Base-by-base conservation (phyloP, 257 asterid genomes). In the Coffea eugenioides region DNA sequence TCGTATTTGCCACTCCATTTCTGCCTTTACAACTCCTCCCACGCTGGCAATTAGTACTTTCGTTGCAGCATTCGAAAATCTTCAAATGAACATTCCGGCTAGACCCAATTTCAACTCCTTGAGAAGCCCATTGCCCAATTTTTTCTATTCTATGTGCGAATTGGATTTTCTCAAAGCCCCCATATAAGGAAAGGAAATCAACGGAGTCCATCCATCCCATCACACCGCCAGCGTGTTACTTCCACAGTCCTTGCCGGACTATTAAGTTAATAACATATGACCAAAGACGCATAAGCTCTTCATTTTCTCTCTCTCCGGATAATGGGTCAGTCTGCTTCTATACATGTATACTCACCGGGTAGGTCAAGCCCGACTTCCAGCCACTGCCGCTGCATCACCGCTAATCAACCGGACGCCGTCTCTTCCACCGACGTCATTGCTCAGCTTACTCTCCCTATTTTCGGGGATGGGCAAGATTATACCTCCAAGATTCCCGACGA, bases 401-500 rank as follows among this genome's bases (percentile, higher is more conserved):
- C 73, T 21, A 59, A 31, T 34, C 83, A 78, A 31, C 73, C 79
- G 1, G 83, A 78, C 16, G 51, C 69, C 34, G 61, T 74, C 64
- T 81, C 80, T 74, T 74, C 78, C 51, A 39, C 56, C 65, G 85
- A 80, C 66, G 83, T 46, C 15, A 57, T 39, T 31, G 66, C 81
- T 18, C 80, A 59, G 39, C n/a, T 62, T 15, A 77, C 78, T 0
- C 75, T 65, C 51, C 83, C 1, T 46, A 65, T 23, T 77, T 64
- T 65, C 45, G 82, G 68, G 4, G 79, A 62, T 25, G 83, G 80
- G 15, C 73, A 34, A 16, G 97, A 93, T 79, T 88, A 80, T 83
- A 82, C 85, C 41, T 78, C 86, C 11, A 90, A 88, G 77, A 85
- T 93, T 82, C 98, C 98, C 16, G 96, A 93, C 34, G 98, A 93